Conservation (phyloP, 1,284 basidiomycete species). For the Exsudoporus floridanus region DNA sequence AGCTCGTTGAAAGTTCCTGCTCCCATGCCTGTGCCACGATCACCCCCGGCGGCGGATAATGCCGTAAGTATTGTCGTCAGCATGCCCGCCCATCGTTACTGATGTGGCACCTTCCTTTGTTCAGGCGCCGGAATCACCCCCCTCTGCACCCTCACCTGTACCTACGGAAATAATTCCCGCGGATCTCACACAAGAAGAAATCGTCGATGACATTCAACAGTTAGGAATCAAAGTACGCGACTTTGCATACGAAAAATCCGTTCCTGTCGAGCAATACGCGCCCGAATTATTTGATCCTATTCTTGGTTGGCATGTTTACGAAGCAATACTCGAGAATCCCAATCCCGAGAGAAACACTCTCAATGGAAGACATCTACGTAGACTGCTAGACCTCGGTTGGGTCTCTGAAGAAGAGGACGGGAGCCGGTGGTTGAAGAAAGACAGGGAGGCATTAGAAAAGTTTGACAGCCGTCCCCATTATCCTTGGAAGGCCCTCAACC, state of each 20-base stretch:
- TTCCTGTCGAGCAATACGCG: conserved; percentile 18
- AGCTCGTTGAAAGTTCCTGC: conserved; percentile 6
- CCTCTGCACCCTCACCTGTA: conserved; percentile 37
- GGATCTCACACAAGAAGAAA: conserved; percentile 37
- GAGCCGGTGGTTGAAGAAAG: conserved; percentile 41
- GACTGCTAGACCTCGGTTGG: conserved; percentile 50
- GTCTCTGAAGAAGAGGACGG: conserved; percentile 43
- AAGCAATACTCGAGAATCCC: conserved; percentile 29
- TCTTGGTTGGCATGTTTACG: conserved; percentile 34
- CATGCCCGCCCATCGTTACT: background rate
- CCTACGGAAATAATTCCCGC: conserved; percentile 42
- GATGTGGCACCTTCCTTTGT: background rate
- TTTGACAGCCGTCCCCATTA: conserved; percentile 37
- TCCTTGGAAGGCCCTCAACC: conserved; percentile 29
- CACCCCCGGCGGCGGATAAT: conserved; percentile 20
- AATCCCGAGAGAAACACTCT: conserved; percentile 37
- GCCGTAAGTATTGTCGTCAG: conserved; percentile 20
- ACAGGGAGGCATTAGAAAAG: conserved; percentile 41
- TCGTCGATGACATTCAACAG: conserved; percentile 33
- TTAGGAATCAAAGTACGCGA: conserved; percentile 53
- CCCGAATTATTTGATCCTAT: conserved; percentile 45
- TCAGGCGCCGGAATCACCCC: conserved; percentile 15
- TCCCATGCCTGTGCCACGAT: conserved; percentile 11
- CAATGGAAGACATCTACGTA: conserved; percentile 44
- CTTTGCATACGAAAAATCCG: conserved; percentile 39